phyloP scores from a whole-genome alignment of 2,329 filamentous ascomycete genomes.

The Cladosporium colombiae region DNA sequence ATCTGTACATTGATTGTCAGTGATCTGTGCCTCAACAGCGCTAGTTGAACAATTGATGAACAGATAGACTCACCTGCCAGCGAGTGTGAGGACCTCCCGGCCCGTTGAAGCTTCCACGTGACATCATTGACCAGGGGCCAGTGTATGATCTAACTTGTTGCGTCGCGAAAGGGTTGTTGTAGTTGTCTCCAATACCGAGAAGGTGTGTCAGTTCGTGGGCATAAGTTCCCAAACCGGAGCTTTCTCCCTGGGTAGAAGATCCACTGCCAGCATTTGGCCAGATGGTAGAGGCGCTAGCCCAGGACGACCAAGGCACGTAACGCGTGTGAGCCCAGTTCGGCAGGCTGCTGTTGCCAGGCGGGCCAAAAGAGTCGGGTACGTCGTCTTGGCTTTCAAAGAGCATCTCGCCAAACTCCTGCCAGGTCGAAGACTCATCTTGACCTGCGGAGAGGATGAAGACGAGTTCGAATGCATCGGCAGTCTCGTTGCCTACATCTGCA shows the following conservation, averaged over 20 bases:
- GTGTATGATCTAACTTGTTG: constrained; percentile 52
- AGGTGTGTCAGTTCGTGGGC: constrained; percentile 57
- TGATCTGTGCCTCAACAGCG: not conserved
- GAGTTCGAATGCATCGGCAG: constrained; percentile 51
- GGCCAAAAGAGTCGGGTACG: constrained; percentile 52
- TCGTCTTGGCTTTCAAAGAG: constrained; percentile 51
- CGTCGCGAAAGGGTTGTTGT: constrained; percentile 55
- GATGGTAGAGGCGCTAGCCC: constrained; percentile 53
- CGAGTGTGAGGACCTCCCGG: constrained; percentile 56
- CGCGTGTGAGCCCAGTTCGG: constrained; percentile 53
- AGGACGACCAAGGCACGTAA: constrained; percentile 57
- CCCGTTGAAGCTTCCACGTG: constrained; percentile 51
- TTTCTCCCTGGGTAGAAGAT: constrained; percentile 56
- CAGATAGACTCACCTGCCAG: constrained; percentile 38
- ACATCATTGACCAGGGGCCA: constrained; percentile 57
- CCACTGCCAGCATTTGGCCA: constrained; percentile 58
- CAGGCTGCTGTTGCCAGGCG: constrained; percentile 44
- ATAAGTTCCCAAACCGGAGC: constrained; percentile 55
- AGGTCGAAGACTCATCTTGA: constrained; percentile 57
- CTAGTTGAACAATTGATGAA: not conserved
- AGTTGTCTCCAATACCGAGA: constrained; percentile 56
- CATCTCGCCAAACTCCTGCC: constrained; percentile 61
- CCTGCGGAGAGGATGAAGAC: constrained; percentile 58
- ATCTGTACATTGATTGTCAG: constrained; percentile 38
- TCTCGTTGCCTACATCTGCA: constrained; percentile 53